Base-by-base conservation (phyloP, 371 early-diverging fungal genomes). In the Mortierella sp. region DNA sequence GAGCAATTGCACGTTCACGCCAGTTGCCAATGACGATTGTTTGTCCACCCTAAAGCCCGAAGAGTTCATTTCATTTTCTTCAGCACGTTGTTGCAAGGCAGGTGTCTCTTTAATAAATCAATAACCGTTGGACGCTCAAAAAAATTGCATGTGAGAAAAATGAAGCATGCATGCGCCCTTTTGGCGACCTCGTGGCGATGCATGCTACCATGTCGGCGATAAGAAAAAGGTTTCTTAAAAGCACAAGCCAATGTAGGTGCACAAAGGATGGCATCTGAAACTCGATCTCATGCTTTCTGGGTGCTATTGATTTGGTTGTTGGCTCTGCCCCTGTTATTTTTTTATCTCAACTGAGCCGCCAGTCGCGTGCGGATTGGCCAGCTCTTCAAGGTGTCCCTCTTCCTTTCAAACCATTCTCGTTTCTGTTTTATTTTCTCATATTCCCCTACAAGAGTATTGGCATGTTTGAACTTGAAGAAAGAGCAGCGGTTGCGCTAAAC, bases 121-220 rank as follows among this genome's bases (percentile, higher is more conserved):
- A 24, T 3, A 31, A 34, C 19, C 61, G 21, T 5, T 34, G 34
- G 34, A 61, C 61, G 61, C 34, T 61, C 34, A 8, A 64, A n/a
- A n/a, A n/a, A n/a, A 40, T 67, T 21, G 67, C 67, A 67, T 67
- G 67, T 67, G 67, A 67, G 64, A 64, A 64, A 40, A 67, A 67
- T 37, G 21, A 19, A 6, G 19, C 31, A 14, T 34, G 61, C 61
- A 61, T 61, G 31, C 37, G 61, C 61, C 34, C 0, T 34, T 61
- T 61, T 61, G 34, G 19, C 61, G 61, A 16, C 31, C 37, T 34
- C 37, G 9, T 31, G 34, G 50, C 16, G 34, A 19, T 61, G 37
- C 61, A 34, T 34, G 61, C 26, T 61, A 19, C 61, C 61, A 61
- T 61, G 37, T 16, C 37, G 61, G 31, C 34, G 19, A 61, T 61